Base-by-base conservation (phyloP, 1,139 yeast genomes). In the Trichomonascaceae sp. region DNA sequence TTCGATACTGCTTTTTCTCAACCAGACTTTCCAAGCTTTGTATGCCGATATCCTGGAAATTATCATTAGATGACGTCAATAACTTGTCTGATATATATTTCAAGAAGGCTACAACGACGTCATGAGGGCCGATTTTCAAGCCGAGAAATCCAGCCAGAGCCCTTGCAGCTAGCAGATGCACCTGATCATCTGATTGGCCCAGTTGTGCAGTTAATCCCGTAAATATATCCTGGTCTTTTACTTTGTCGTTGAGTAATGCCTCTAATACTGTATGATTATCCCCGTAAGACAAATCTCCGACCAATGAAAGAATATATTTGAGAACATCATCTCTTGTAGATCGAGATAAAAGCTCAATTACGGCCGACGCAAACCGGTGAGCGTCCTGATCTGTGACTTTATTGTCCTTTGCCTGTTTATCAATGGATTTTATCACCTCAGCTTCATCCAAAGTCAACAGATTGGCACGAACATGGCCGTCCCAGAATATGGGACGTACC, bases 401-500 rank as follows among this genome's bases (percentile, higher is more conserved):
- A 15, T 71, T 66, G 56, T 64, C 67, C 44, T 69, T 70, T 53
- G 70, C 51, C 54, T 66, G 67, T 57, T 80, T 81, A 65, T 86
- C 95, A 62, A 87, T 76, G 47, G 79, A 75, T 68, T 84, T 84
- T 66, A 88, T 75, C 52, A 79, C 74, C 58, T 79, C 78, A 17
- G 89, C 89, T 66, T 87, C 90, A 57, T 81, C 83, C 53, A 77
- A 77, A 19, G 83, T 72, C 48, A 91, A 76, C 50, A 84, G 81
- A 50, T 82, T 83, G 12, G 95, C 85, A 58, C 96, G 79, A 18
- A 88, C 84, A 64, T 86, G 83, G 8, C 96, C 96, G 66, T 87
- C 95, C 97, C 97, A 91, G 24, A 96, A 95, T 57, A 91, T 82
- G 38, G 95, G 85, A 61, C 95, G 81, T 58, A 87, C 86, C 63